These are phyloP conservation scores for Lasiosphaeris hirsuta DNA, from an alignment of 495 filamentous ascomycete genomes.

Conservation along the genomic window DNA sequence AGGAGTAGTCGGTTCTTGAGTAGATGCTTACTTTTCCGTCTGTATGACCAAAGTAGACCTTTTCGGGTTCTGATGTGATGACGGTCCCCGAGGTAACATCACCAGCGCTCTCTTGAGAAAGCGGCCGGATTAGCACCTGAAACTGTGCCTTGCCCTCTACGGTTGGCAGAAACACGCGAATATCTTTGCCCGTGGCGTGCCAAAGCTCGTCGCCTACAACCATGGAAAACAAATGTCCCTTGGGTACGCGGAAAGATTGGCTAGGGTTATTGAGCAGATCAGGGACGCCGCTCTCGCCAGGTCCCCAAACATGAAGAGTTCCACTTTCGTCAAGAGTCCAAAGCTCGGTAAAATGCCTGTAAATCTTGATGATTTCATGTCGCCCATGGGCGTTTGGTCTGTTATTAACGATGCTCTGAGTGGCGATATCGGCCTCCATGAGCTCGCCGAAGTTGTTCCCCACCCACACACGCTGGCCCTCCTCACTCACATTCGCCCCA, in stretches of 20 bases:
- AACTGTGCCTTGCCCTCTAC: constrained; percentile 62
- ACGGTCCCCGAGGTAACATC: constrained; percentile 86
- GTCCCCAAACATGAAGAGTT: constrained; percentile 80
- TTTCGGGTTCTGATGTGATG: constrained; percentile 68
- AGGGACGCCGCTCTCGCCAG: constrained; percentile 71
- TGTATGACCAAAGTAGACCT: constrained; percentile 84
- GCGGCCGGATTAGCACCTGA: constrained; percentile 64
- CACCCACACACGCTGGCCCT: constrained; percentile 84
- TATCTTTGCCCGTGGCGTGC: constrained; percentile 84
- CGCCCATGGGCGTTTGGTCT: constrained; percentile 72
- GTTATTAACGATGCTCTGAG: constrained; percentile 61
- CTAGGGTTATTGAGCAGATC: constrained; percentile 64
- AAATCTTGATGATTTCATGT: constrained; percentile 80
- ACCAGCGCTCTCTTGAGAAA: constrained; percentile 63
- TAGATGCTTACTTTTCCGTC: constrained; percentile 96
- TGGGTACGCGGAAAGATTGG: constrained; percentile 66
- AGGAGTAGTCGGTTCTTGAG: constrained; percentile 68
- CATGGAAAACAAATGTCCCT: constrained; percentile 84
- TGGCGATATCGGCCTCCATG: constrained; percentile 76
- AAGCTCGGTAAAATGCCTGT: constrained; percentile 80
- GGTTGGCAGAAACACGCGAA: constrained; percentile 77
- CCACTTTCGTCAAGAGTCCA: constrained; percentile 94
- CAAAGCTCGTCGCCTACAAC: constrained; percentile 76
- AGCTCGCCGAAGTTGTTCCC: constrained; percentile 84
- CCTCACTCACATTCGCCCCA: constrained; percentile 64